Evolutionary conservation across 2,329 filamentous ascomycete genomes (phyloP).

Genomic region (Colletotrichum graminicola): DNA sequence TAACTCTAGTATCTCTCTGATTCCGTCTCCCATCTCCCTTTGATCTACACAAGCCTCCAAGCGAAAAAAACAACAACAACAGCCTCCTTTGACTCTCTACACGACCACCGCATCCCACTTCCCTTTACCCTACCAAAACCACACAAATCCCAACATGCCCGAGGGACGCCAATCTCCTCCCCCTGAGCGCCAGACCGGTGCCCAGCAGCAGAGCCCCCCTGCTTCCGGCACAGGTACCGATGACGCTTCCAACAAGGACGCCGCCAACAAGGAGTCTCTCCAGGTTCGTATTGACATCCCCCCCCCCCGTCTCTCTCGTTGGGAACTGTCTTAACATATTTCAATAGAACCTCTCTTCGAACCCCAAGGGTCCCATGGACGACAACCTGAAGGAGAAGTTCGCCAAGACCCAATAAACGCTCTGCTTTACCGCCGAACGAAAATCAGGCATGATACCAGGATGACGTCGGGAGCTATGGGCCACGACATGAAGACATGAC

Average conservation of each 20-base stretch:
- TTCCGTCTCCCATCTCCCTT: not conserved
- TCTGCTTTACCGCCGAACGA: not conserved
- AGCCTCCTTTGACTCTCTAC: no score
- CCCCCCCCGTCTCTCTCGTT: not conserved
- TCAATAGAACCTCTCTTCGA: slow-evolving; percentile 67
- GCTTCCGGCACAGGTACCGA: slow-evolving; percentile 70
- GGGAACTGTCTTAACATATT: not conserved
- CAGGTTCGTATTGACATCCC: slow-evolving; percentile 54
- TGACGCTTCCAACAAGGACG: slow-evolving; percentile 65
- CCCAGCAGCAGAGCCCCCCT: slow-evolving; percentile 71
- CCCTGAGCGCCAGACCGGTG: slow-evolving; percentile 74
- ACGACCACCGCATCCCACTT: not conserved
- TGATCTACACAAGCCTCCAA: not conserved
- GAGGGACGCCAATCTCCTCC: slow-evolving; percentile 83
- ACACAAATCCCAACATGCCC: slow-evolving; percentile 69
- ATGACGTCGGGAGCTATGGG: slow-evolving; percentile 20
- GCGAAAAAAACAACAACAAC: not conserved
- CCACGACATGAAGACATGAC: slow-evolving; percentile 23
- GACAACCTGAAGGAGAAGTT: slow-evolving; percentile 72
- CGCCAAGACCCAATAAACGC: slow-evolving; percentile 57
- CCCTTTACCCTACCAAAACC: slow-evolving; percentile 32
- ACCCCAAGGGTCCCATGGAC: slow-evolving; percentile 75
- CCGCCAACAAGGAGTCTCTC: slow-evolving; percentile 64
- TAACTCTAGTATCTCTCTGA: slow-evolving; percentile 16
- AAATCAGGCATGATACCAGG: not conserved